These are phyloP conservation scores for Podospora conica DNA, from an alignment of 495 filamentous ascomycete genomes.

Conservation along the genomic window DNA sequence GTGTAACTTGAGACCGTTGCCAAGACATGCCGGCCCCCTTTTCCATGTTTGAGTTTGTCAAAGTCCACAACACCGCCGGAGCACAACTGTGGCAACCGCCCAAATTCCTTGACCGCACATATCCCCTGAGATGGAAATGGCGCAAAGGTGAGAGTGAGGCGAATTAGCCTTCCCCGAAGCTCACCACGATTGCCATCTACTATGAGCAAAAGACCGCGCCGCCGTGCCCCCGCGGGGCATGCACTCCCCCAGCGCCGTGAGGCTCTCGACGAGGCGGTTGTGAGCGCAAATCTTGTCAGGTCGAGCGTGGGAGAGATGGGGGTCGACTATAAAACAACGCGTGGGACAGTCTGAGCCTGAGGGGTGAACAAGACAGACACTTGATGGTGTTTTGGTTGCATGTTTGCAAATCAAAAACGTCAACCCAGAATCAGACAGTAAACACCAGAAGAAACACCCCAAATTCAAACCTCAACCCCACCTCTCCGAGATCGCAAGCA, in stretches of 20 bases:
- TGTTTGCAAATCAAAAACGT: not conserved
- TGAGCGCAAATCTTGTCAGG: not conserved
- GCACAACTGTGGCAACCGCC: not conserved
- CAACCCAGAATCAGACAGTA: not conserved
- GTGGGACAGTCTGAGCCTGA: not conserved
- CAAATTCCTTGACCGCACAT: not conserved
- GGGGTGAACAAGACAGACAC: not conserved
- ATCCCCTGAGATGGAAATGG: not conserved
- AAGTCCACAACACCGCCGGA: not conserved
- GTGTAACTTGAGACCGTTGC: not conserved
- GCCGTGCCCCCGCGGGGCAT: not conserved
- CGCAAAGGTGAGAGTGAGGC: not conserved
- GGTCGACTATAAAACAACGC: not conserved
- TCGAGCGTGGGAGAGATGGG: not conserved
- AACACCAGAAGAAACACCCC: not conserved
- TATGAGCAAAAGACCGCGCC: not conserved
- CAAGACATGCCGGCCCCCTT: not conserved
- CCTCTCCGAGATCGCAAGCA: not conserved
- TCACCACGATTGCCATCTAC: not conserved
- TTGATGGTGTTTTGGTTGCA: not conserved
- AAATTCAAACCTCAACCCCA: not conserved
- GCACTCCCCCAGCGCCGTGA: not conserved
- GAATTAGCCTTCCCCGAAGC: not conserved
- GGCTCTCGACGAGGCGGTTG: not conserved
- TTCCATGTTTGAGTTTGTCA: not conserved